Percentiles rank a stretch among this genome's conserved stretches.
These are phyloP conservation scores for Inga oerstediana DNA, from an alignment of 306 rosid genomes.

Conservation along the genomic window DNA sequence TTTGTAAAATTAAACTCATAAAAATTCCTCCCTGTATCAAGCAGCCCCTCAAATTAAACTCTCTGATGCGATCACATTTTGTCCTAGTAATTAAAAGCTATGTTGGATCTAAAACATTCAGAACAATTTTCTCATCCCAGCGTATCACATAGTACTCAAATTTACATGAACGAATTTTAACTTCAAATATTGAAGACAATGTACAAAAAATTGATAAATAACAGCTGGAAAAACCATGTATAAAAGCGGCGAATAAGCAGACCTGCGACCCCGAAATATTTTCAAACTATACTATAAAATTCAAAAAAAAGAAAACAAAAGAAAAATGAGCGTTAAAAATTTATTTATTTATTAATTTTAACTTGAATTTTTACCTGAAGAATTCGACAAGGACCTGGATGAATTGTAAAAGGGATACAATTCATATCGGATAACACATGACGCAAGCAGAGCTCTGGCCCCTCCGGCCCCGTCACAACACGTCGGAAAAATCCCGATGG, in stretches of 20 bases:
- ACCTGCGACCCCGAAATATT: not conserved
- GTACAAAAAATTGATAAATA: not conserved
- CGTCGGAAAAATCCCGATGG: slow-evolving; percentile 27
- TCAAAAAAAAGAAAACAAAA: no score
- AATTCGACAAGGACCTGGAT: not conserved
- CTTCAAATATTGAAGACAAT: not conserved
- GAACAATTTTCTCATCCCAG: not conserved
- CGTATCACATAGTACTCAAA: not conserved
- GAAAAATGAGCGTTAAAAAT: not conserved
- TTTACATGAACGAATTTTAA: not conserved
- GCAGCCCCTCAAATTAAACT: no score
- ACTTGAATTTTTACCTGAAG: not conserved
- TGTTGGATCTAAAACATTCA: not conserved
- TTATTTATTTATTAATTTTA: not conserved
- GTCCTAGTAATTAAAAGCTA: not conserved
- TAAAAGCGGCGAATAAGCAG: not conserved
- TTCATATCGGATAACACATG: slow-evolving; percentile 31
- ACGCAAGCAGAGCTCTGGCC: slow-evolving; percentile 27
- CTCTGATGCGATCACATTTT: not conserved
- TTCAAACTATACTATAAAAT: not conserved
- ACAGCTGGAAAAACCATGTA: not conserved
- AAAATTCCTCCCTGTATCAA: no score
- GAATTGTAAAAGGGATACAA: slow-evolving; percentile 23
- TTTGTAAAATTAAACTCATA: no score
- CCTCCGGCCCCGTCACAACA: slow-evolving; percentile 32